phyloP scores from a whole-genome alignment of 176 grass and related monocot genomes.

The Carex myosuroides region DNA sequence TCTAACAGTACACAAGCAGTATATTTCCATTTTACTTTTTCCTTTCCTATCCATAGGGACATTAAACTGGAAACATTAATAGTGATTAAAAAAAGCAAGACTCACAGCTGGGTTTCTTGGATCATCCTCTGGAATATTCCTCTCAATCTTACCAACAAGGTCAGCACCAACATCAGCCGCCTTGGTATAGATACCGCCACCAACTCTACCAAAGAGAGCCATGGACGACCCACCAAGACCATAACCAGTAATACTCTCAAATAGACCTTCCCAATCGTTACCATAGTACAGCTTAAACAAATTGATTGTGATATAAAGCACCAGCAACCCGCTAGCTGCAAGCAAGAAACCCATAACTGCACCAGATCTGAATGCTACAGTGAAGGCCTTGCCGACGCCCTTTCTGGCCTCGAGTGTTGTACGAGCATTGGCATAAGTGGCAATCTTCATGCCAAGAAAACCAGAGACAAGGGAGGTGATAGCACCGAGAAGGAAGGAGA shows the following conservation, averaged over 20 bases:
- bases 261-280: slow-evolving; percentile 87
- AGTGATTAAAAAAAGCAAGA: slow-evolving; percentile 15
- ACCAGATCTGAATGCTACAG: slow-evolving; percentile 72
- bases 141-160: slow-evolving; percentile 86
- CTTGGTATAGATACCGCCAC: slow-evolving; percentile 90
- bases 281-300: slow-evolving; percentile 73
- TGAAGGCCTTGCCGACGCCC: slow-evolving; percentile 88
- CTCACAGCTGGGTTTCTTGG: slow-evolving; percentile 92
- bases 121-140: slow-evolving; percentile 91
- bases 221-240: slow-evolving; percentile 92
- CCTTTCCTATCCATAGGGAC: neutral
- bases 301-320: slow-evolving; percentile 82
- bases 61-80: neutral
- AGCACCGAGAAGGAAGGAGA: slow-evolving; percentile 71
- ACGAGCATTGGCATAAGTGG: slow-evolving; percentile 80
- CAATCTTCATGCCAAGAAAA: slow-evolving; percentile 89
- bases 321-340: slow-evolving; percentile 66
- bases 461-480: slow-evolving; percentile 85
- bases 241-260: slow-evolving; percentile 87
- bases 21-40: neutral
- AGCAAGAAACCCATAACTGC: slow-evolving; percentile 90
- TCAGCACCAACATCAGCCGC: slow-evolving; percentile 92
- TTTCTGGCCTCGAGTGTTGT: slow-evolving; percentile 82
- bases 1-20: neutral
- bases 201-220: slow-evolving; percentile 85